Conservation (phyloP, 2,329 filamentous ascomycete genomes). For the Fusarium tjaetaba region DNA sequence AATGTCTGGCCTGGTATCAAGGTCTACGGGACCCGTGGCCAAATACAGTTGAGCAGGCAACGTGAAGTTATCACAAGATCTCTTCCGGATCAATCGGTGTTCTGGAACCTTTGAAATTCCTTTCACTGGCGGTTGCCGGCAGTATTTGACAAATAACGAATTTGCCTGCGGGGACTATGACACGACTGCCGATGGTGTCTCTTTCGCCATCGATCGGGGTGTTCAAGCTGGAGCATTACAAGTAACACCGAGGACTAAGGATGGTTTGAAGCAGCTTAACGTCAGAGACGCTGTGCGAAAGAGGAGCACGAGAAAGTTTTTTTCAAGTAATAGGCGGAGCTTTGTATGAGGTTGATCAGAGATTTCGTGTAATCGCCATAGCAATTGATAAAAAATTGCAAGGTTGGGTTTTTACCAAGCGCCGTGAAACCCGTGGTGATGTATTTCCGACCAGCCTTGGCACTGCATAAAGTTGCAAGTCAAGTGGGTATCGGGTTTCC, state of each 20-base stretch:
- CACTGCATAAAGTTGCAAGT: constrained; percentile 17
- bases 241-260: constrained; percentile 28
- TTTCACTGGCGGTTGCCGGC: background rate
- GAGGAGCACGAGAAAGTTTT: constrained; percentile 12
- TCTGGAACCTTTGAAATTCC: background rate
- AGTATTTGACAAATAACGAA: background rate
- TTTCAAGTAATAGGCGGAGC: constrained; percentile 17
- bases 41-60: constrained; percentile 18
- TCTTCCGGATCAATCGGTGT: background rate
- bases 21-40: constrained; percentile 5
- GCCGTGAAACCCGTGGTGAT: constrained; percentile 18
- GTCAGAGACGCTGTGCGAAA: constrained; percentile 22
- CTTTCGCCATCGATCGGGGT: background rate
- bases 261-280: constrained; percentile 21
- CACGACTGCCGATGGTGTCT: constrained; percentile 12
- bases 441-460: constrained; percentile 29
- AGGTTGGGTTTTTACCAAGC: constrained; percentile 16
- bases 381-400: constrained; percentile 33
- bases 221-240: constrained; percentile 8
- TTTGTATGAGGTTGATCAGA: constrained; percentile 19
- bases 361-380: constrained; percentile 22
- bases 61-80: constrained; percentile 22
- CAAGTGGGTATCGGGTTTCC: constrained; percentile 17
- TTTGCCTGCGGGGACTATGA: constrained; percentile 4
- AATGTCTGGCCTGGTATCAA: background rate